Percentiles rank a stretch among this genome's conserved stretches.
These are phyloP conservation scores for Hirsutella minnesotensis DNA, from an alignment of 2,329 filamentous ascomycete genomes.

Conservation along the genomic window DNA sequence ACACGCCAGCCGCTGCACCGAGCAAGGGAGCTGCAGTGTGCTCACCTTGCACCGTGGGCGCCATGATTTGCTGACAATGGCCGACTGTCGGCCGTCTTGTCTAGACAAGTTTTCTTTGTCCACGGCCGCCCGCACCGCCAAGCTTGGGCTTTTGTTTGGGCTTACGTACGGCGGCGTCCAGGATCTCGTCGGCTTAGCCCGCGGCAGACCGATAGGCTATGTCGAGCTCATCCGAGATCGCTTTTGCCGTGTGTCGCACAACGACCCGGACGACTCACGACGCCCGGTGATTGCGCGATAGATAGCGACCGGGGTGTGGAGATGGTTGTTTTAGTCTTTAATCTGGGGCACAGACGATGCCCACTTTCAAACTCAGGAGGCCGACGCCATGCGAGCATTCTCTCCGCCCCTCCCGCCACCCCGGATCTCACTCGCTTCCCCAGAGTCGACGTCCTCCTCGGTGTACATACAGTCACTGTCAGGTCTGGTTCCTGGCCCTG, in stretches of 20 bases:
- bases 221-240: conserved; percentile 51
- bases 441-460: neutral
- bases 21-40: conserved; percentile 10
- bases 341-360: neutral
- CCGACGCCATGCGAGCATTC: conserved; percentile 4
- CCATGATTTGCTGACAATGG: conserved; percentile 12
- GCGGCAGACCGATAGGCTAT: conserved; percentile 64
- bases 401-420: neutral
- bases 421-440: neutral
- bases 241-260: conserved; percentile 12
- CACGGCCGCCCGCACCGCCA: conserved; percentile 66
- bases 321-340: neutral
- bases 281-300: conserved; percentile 4
- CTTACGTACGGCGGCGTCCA: conserved; percentile 71
- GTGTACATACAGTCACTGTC: too few relatives aligned
- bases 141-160: conserved; percentile 67
- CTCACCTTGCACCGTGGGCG: conserved; percentile 11
- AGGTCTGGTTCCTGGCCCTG: too few relatives aligned
- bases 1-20: neutral
- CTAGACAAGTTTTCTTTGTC: conserved; percentile 69
- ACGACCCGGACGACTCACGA: conserved; percentile 5
- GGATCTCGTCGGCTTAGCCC: conserved; percentile 57
- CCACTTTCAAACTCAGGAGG: neutral
- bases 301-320: neutral
- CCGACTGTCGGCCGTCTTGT: conserved; percentile 16